phyloP scores from a whole-genome alignment of 1,284 basidiomycete species.

The Phlebopus sp. region DNA sequence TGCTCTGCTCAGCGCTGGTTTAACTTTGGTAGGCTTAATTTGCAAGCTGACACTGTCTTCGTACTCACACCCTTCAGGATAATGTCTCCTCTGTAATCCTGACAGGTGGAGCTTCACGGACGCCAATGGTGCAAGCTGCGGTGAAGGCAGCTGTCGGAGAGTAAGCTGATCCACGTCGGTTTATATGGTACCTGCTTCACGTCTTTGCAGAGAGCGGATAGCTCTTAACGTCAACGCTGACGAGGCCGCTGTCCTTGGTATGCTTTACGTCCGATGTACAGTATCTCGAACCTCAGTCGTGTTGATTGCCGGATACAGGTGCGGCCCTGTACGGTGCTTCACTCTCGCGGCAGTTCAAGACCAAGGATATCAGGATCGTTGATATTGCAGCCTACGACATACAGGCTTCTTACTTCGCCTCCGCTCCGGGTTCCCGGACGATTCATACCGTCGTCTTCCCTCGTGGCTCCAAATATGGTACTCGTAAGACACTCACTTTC shows the following conservation, averaged over 20 bases:
- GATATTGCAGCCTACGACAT: constrained; percentile 76
- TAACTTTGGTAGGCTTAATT: constrained; percentile 52
- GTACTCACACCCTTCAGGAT: constrained; percentile 38
- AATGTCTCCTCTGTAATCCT: constrained; percentile 89
- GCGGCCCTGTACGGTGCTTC: constrained; percentile 92
- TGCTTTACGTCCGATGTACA: neutral
- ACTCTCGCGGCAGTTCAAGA: constrained; percentile 90
- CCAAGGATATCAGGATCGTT: constrained; percentile 86
- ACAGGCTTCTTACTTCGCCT: constrained; percentile 72
- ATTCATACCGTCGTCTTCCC: constrained; percentile 78
- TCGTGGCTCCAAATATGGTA: constrained; percentile 67
- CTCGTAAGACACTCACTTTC: constrained; percentile 82
- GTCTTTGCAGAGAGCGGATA: constrained; percentile 61
- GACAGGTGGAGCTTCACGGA: constrained; percentile 86
- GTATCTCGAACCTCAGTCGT: neutral
- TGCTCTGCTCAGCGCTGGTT: constrained; percentile 67
- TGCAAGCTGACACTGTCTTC: neutral
- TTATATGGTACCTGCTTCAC: constrained; percentile 9
- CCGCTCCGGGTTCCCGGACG: constrained; percentile 57
- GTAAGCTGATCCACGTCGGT: constrained; percentile 36
- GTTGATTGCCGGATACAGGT: constrained; percentile 34
- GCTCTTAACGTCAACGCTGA: constrained; percentile 96
- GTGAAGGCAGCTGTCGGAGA: constrained; percentile 76
- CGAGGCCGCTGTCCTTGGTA: constrained; percentile 91
- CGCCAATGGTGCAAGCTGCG: constrained; percentile 88